Base-by-base conservation (phyloP, 805 yeast species). In the Zygosaccharomyces bailii region DNA sequence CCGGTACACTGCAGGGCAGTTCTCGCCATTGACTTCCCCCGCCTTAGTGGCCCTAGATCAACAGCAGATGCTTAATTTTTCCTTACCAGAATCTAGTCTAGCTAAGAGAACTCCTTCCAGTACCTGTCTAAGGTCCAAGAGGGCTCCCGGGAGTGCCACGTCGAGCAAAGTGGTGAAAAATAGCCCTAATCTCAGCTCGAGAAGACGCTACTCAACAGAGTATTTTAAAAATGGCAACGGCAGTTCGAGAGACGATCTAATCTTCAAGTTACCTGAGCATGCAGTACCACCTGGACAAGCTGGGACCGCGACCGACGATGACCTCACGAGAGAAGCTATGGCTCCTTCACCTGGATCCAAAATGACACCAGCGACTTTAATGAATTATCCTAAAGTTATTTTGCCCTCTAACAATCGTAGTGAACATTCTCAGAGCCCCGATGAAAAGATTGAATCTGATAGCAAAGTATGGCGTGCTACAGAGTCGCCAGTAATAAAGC, bases 1-100 rank as follows among this genome's bases (percentile, higher is more conserved):
- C 16, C 43, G 39, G 13, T 38, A 36, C 20, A 38, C 23, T 7
- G 25, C 31, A 6, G 37, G 47, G 34, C 52, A 48, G 20, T 48
- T 48, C 29, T 48, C 52, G 2, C 80, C 89, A 0, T 68, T 83
- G 54, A 79, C 88, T 3, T 80, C 86, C 0, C 89, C 89, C 0
- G 86, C 86, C 3, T 60, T 82, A 45, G 76, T 71, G 48, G 85
- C 72, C 6, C 59, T 54, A 30, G 58, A 52, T 23, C 44, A 51
- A 42, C 52, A 48, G 53, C 49, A 52, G 34, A 42, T 36, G 44
- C 42, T 51, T 32, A 55, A 53, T 31, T 53, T 52, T 49, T 55
- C 39, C 20, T 38, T 45, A 35, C 58, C 58, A 6, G 53, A 46
- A 38, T 44, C 52, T 7, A 34, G 49, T 29, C 45, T 61, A 3